A percentile compares a stretch with the other conserved stretches of the same genome.
Evolutionary conservation across 2,329 filamentous ascomycete genomes (phyloP).

Genomic region (Phoma herbarum): DNA sequence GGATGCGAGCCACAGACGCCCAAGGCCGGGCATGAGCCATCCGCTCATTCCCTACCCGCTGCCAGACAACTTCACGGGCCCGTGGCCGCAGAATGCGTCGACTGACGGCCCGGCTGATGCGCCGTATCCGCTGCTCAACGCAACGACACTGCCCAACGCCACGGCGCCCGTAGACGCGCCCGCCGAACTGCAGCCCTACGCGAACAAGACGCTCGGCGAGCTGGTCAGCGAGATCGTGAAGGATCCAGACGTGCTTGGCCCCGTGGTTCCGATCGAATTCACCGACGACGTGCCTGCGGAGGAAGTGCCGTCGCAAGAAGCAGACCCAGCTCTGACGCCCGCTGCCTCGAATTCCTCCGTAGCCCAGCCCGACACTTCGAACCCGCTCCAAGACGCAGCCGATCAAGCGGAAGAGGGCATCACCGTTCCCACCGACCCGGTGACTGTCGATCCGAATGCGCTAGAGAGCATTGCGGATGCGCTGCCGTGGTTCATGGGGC

Average conservation of each 20-base stretch:
- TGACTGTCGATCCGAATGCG: background rate
- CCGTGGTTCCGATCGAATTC: background rate
- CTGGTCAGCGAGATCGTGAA: conserved; percentile 6
- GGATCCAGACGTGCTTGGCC: background rate
- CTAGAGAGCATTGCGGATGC: conserved; percentile 12
- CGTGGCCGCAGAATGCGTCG: background rate
- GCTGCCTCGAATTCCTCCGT: background rate
- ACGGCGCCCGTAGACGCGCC: background rate
- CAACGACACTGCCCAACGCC: background rate
- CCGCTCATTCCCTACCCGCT: conserved; percentile 12
- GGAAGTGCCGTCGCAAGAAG: too few relatives aligned
- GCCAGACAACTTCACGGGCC: conserved; percentile 2
- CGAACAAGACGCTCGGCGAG: conserved; percentile 18
- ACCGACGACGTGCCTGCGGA: too few relatives aligned
- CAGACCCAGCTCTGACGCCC: too few relatives aligned
- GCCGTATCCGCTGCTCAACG: background rate
- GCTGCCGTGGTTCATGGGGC: conserved; percentile 9
- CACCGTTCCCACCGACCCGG: background rate
- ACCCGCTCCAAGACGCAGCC: conserved; percentile 13
- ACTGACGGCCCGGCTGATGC: background rate
- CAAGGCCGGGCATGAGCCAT: conserved; percentile 4
- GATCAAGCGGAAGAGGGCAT: conserved; percentile 8
- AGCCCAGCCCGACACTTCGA: too few relatives aligned
- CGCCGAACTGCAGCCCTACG: conserved; percentile 6
- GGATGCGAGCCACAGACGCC: conserved; percentile 9